phyloP scores from a whole-genome alignment of 441 rosid genomes.

The Macaranga tanarius region DNA sequence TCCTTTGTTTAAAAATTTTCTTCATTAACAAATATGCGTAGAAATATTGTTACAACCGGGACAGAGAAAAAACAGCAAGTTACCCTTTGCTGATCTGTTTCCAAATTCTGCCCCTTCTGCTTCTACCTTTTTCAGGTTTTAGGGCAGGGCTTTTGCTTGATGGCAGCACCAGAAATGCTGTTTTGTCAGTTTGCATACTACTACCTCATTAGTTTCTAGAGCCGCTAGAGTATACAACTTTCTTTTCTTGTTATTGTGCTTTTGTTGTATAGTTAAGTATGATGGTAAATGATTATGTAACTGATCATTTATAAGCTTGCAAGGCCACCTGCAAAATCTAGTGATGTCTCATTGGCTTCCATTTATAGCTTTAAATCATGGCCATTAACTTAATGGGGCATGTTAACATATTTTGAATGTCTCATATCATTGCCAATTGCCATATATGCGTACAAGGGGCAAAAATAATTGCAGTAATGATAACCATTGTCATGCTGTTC shows the following conservation, averaged over 20 bases:
- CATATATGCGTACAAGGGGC: too few species aligned
- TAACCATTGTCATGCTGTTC: too few species aligned
- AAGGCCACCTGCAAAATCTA: background rate
- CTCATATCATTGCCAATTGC: too few species aligned
- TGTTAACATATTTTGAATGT: too few species aligned
- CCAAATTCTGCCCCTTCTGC: background rate
- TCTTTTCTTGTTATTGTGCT: background rate
- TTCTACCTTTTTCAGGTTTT: background rate
- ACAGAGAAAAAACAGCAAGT: background rate
- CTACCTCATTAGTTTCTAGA: background rate
- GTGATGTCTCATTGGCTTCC: background rate
- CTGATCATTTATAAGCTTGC: background rate
- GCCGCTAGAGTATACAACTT: background rate
- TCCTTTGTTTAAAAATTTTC: background rate
- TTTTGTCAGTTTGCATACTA: background rate
- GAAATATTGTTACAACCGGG: background rate
- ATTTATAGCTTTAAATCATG: too few species aligned
- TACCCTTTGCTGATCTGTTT: background rate
- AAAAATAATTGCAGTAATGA: too few species aligned
- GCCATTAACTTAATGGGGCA: too few species aligned
- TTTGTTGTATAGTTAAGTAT: background rate
- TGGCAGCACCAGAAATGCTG: background rate
- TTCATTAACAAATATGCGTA: background rate
- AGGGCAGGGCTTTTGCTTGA: background rate
- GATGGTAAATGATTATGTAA: background rate